These are phyloP conservation scores for Moelleriella libera DNA, from an alignment of 2,329 filamentous ascomycete genomes.

Conservation along the genomic window DNA sequence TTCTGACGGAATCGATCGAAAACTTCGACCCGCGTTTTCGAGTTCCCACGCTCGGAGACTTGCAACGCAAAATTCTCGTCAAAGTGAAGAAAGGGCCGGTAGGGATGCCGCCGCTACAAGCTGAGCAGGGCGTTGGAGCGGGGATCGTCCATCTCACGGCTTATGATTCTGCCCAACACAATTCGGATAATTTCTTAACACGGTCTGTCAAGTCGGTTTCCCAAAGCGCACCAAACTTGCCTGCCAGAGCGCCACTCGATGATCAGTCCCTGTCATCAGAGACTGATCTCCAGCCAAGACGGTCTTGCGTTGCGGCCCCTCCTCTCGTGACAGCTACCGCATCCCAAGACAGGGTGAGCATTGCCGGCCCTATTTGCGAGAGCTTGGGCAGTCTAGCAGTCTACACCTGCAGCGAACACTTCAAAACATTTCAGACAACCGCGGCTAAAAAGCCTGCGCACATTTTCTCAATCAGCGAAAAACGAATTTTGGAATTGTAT, in stretches of 20 bases:
- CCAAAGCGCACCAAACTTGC: conserved; percentile 12
- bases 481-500: conserved; percentile 47
- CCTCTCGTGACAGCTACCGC: not conserved
- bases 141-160: conserved; percentile 6
- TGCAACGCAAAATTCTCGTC: conserved; percentile 69
- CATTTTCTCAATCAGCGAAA: conserved; percentile 84
- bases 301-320: not conserved
- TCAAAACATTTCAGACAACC: conserved; percentile 55
- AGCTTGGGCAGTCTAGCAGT: conserved; percentile 62
- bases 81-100: conserved; percentile 55
- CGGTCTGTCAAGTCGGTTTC: not conserved
- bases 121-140: not conserved
- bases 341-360: conserved; percentile 14
- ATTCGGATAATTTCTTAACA: not conserved
- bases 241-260: conserved; percentile 13
- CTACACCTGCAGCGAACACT: conserved; percentile 78
- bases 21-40: conserved; percentile 35
- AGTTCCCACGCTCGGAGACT: conserved; percentile 55
- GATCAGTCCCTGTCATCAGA: conserved; percentile 28
- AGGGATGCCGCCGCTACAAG: conserved; percentile 11
- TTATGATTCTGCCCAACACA: conserved; percentile 10
- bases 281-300: conserved; percentile 19
- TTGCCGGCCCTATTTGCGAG: conserved; percentile 52
- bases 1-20: conserved; percentile 47
- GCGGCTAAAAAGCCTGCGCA: conserved; percentile 44